Base-by-base conservation (phyloP, 768 basidiomycete genomes). In the Coprinopsis strossmayeri region DNA sequence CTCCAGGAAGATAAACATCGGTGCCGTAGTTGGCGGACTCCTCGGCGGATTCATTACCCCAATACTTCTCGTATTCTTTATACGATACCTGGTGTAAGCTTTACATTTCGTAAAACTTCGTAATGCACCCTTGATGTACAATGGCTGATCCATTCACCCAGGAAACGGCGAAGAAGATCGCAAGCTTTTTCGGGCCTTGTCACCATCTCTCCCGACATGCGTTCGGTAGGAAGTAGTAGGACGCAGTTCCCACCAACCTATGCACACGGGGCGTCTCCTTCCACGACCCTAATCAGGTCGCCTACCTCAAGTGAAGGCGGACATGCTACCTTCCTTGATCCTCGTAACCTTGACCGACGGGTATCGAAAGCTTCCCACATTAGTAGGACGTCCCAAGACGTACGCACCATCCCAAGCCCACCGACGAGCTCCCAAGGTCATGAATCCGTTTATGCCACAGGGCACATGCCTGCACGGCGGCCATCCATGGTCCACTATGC, bases 1-100 rank as follows among this genome's bases (percentile, higher is more conserved):
- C n/a, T 26, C 49, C 12, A 18, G 12, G 3, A 32, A 38, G n/a
- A 3, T 32, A 30, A 32, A 18, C 9, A 37, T 45, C n/a, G 49
- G 41, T 5, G 49, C 49, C 1, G 38, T 50, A 9, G 49, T 50
- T 18, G 49, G 49, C 9, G 49, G 49, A 12, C 32, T 50, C 11
- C 24, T 50, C 7, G 49, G 49, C 7, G 49, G 49, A 2, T 50
- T 50, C 42, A 4, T 50, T 1, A 17, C 42, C 21, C 49, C 49
- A 2, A 44, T 50, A 17, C 42, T 50, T 27, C 24, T 50, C 12
- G 41, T 50, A 11, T 24, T 50, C 3, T 21, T 50, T 3, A 27
- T 50, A 9, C 41, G 49, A 26, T 45, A 43, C 30, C 28, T 27
- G 23, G n/a, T 50, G 49, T 50, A 37, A 43, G 49, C 45, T 15